These are phyloP conservation scores for Hymenotorrendiella dingleyae DNA, from an alignment of 2,329 filamentous ascomycete genomes.

Conservation along the genomic window DNA sequence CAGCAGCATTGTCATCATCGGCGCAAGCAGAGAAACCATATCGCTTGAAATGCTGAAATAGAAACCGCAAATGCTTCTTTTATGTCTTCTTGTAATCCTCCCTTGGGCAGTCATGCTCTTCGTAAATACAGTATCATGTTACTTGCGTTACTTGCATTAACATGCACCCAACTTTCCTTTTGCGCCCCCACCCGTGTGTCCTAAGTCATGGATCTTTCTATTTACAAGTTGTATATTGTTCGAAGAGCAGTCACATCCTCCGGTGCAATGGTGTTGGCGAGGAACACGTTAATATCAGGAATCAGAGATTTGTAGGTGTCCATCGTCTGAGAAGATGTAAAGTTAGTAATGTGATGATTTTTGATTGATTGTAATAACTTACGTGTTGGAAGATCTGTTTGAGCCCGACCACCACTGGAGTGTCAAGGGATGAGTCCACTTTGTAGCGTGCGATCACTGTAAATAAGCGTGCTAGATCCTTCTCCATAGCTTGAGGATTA, in stretches of 20 bases:
- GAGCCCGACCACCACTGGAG: conserved; percentile 26
- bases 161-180: too few species aligned
- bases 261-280: conserved; percentile 28
- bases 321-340: conserved; percentile 36
- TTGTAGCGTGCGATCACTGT: conserved; percentile 74
- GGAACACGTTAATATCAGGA: conserved; percentile 45
- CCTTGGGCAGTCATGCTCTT: background rate
- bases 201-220: conserved; percentile 21
- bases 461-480: conserved; percentile 76
- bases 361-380: conserved; percentile 7
- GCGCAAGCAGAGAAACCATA: too few species aligned
- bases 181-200: conserved; percentile 3
- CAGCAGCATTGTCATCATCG: too few species aligned
- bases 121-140: background rate
- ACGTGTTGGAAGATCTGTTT: conserved; percentile 28
- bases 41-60: too few species aligned
- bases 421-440: conserved; percentile 47
- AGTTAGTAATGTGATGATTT: conserved; percentile 15
- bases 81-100: background rate
- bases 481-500: conserved; percentile 91
- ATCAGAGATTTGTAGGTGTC: conserved; percentile 49
- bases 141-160: too few species aligned
- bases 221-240: conserved; percentile 31
- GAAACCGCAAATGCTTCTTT: too few species aligned
- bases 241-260: conserved; percentile 23